phyloP scores from a whole-genome alignment of 345 rosid genomes.

The Crucihimalaya himalaica region DNA sequence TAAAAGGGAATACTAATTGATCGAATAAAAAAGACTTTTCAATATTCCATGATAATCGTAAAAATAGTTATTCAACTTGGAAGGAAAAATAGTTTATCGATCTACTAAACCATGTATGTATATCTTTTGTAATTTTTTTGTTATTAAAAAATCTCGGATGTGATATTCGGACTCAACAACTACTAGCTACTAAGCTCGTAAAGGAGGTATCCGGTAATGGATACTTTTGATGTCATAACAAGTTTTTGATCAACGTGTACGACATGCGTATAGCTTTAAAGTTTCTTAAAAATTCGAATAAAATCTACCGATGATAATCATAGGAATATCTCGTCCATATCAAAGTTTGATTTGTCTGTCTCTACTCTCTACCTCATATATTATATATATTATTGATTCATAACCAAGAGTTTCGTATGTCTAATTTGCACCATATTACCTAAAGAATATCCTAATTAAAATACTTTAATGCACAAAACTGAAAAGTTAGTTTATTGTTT shows the following conservation, averaged over 20 bases:
- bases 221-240: conserved; percentile 19
- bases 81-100: not conserved
- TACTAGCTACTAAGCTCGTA: conserved; percentile 2
- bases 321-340: conserved; percentile 13
- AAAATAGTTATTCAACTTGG: not conserved
- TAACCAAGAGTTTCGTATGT: conserved; percentile 8
- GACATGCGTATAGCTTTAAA: conserved; percentile 15
- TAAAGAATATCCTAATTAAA: not conserved
- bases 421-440: conserved; percentile 11
- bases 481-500: not conserved
- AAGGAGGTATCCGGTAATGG: conserved; percentile 1
- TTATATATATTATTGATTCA: not conserved
- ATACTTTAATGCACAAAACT: not conserved
- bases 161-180: conserved; percentile 33
- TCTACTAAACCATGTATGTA: conserved; percentile 8
- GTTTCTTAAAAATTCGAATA: conserved; percentile 6
- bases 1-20: not conserved
- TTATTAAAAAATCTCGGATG: not conserved
- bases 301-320: conserved; percentile 23
- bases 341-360: conserved; percentile 4
- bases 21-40: not conserved
- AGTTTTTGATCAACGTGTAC: not conserved
- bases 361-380: conserved; percentile 19
- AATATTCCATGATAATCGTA: not conserved
- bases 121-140: too few relatives aligned